Base-by-base conservation (phyloP, 768 basidiomycete species). In the Butyriboletus loyo region DNA sequence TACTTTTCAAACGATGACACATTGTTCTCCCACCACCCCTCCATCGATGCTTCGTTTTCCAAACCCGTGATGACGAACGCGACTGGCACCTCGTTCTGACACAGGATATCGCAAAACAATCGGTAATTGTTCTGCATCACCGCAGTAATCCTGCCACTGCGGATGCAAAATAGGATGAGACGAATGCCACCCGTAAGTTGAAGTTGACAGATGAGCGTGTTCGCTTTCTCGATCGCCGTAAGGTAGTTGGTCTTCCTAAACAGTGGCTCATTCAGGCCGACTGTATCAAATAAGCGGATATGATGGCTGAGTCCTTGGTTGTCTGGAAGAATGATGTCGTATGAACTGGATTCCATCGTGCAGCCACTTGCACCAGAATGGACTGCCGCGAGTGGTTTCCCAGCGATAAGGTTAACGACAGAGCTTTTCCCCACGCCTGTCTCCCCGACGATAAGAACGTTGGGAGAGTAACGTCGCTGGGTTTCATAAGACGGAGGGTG, bases 381-480 rank as follows among this genome's bases (percentile, higher is more conserved):
- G 9, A 64, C 60, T 1, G 25, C 17, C 10, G 74, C 74, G 2
- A 61, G 41, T 8, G 56, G 27, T 3, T 57, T 42, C 10, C 66
- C 68, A 24, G 61, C 59, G 22, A 77, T 57, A 58, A 77, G 65
- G 55, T 77, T 77, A 46, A 76, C 53, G 27, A 77, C 57, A 0
- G 73, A 74, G 53, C 76, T 76, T 54, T 77, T 77, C 19, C 71
- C 66, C 1, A 40, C 61, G 6, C 66, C 66, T 22, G 66, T 66
- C 41, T 68, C 66, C 3, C 66, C 70, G 19, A 77, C 75, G 25
- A 63, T 67, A 19, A 67, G 75, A 5, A 55, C 73, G 11, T 76
- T 77, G 49, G 75, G 75, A 42, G 65, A 59, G 39, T 36, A 55
- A 32, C 25, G 54, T 21, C 47, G 53, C 31, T 65, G 64, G 1